Evolutionary conservation across 2,329 filamentous ascomycete genomes (phyloP).

Genomic region (Clathrospora elynae): DNA sequence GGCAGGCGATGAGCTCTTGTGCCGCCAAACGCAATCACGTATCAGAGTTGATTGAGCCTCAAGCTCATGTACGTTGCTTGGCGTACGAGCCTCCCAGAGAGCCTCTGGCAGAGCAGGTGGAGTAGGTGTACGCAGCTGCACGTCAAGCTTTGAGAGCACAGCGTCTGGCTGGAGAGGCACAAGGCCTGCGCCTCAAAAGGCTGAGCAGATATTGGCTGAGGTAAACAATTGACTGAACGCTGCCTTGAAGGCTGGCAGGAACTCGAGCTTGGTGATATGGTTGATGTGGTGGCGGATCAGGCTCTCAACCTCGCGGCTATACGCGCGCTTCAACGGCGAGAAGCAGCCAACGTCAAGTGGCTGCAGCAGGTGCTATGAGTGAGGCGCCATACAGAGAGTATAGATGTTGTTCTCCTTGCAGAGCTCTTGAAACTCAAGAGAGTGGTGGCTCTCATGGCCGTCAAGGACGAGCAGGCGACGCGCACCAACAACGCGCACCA

Average conservation of each 20-base stretch:
- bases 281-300: not conserved
- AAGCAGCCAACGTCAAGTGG: constrained; percentile 49
- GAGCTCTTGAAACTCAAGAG: constrained; percentile 44
- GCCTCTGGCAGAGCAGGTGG: not conserved
- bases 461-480: constrained; percentile 49
- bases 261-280: constrained; percentile 3
- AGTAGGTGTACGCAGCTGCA: constrained; percentile 14
- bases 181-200: constrained; percentile 40
- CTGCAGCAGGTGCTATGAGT: constrained; percentile 47
- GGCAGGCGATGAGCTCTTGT: not conserved
- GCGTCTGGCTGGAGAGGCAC: constrained; percentile 36
- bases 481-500: constrained; percentile 1
- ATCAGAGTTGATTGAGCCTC: constrained; percentile 2
- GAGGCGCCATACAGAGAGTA: constrained; percentile 8
- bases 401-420: constrained; percentile 28
- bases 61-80: constrained; percentile 9
- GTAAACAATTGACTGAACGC: constrained; percentile 32
- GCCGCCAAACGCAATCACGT: constrained; percentile 1
- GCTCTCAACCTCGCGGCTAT: not conserved
- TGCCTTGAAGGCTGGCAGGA: constrained; percentile 11
- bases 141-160: constrained; percentile 40
- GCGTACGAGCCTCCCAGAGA: constrained; percentile 9
- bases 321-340: constrained; percentile 35
- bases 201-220: constrained; percentile 30
- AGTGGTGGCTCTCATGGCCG: constrained; percentile 46